Evolutionary conservation across 257 asterid genomes (phyloP), one percentile per base, ranked within the genome.

Genomic region (Scutellaria minor): DNA sequence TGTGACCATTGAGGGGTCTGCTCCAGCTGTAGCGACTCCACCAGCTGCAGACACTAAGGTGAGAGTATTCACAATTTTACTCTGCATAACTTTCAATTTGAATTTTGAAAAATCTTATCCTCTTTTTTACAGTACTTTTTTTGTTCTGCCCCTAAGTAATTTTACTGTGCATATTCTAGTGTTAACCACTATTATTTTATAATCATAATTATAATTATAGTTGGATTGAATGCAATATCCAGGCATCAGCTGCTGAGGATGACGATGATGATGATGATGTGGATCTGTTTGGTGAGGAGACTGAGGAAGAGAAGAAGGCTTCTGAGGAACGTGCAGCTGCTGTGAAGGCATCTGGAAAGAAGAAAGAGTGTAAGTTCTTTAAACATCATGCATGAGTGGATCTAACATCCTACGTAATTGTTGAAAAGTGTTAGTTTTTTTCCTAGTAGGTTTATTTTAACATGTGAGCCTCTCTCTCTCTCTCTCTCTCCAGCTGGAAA

Each of bases 271-370:
- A 91, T 11, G 93, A 86, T 31, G 99, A 92, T 74, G 93, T 90
- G 61, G 98, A 93, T 75, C 86, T 93, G 79, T 93, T 93, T 71
- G 97, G 96, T 51, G 97, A 93, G 82, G 98, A 92, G 79, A 92
- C 99, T 10, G 99, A 92, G 81, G 99, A 92, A 76, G 99, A 91
- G 82, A 95, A 95, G 85, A 86, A 83, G 71, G 98, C 98, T 66
- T 82, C 98, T 27, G 99, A 92, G 70, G 94, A 80, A 27, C 97
- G 97, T 56, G 95, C 97, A 8, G 98, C 99, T 42, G 85, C 99
- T 18, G 85, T 65, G 6, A 92, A 90, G 88, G 93, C 95, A 15
- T 82, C 99, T 75, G 82, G 75, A 61, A 92, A 95, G 88, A 95
- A 95, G 96, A 88, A 90, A 83, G 99, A 88, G 45, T 86, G 98